Evolutionary conservation across 441 rosid genomes (phyloP), one percentile per base, ranked within the genome.

Genomic region (Theobroma grandiflorum): DNA sequence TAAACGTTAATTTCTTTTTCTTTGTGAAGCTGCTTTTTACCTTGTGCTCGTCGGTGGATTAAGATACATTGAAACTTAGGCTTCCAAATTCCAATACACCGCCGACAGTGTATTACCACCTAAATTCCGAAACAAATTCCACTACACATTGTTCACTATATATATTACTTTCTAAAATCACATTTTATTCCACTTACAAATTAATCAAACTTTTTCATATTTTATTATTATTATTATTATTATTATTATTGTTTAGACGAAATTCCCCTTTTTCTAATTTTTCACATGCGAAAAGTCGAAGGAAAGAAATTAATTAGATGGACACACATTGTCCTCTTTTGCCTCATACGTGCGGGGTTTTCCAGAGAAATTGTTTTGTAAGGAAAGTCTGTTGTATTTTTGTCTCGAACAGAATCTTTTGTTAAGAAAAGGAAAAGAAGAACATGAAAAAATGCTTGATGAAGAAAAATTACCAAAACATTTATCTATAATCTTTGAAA

Each of bases 81-180:
- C 47, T 42, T 2, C 6, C 45, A 42, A 9, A 58, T 33, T 35
- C 5, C 7, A 65, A 7, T 16, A 8, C 47, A 16, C 47, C 70
- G 18, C 70, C 70, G 70, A 65, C 70, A 38, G 42, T 63, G 43
- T 63, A 63, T 63, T 63, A 1, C 18, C 68, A 35, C 43, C n/a
- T 58, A 14, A 63, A 35, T 35, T 63, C 43, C 1, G 43, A 63
- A 35, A 1, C 43, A 63, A 35, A 6, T 35, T 15, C 43, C 68
- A 63, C 43, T 35, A 15, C 14, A 33, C 40, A 12, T 58, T 9
- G 22, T 58, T 22, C 3, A 11, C 12, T 8, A 11, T 11, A 31
- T 59, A 0, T 59, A 59, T 26, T 11, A 22, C 2, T 10, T 20
- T 11, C 14, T 47, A 47, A 47, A 47, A 47, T 47, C 50, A 47